These are phyloP conservation scores for Ceratocystis cubensis DNA, from an alignment of 2,329 filamentous ascomycete genomes.

Conservation along the genomic window DNA sequence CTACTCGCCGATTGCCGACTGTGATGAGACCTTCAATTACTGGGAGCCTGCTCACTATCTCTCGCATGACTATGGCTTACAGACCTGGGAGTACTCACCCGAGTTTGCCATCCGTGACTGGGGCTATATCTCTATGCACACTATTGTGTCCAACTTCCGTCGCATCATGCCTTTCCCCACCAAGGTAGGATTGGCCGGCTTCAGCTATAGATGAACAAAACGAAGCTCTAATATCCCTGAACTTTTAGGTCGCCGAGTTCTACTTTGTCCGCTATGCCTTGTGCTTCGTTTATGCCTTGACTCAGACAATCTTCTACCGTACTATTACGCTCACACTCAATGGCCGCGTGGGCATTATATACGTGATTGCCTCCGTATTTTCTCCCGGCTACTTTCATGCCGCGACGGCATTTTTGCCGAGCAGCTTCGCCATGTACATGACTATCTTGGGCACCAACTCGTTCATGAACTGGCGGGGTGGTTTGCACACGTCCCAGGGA, in stretches of 20 bases:
- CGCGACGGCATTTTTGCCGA: slow-evolving; percentile 74
- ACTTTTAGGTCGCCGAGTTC: slow-evolving; percentile 54
- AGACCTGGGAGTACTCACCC: slow-evolving; percentile 98
- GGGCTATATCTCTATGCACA: slow-evolving; percentile 76
- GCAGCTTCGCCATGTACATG: slow-evolving; percentile 93
- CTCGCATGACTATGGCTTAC: slow-evolving; percentile 78
- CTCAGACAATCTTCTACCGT: slow-evolving; percentile 70
- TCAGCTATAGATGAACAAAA: not conserved
- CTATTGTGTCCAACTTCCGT: slow-evolving; percentile 53
- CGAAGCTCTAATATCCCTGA: too few species aligned
- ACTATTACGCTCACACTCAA: slow-evolving; percentile 66
- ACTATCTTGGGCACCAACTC: slow-evolving; percentile 73
- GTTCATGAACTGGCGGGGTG: slow-evolving; percentile 81
- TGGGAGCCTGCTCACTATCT: slow-evolving; percentile 97
- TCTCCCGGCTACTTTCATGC: slow-evolving; percentile 92
- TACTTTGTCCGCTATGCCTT: slow-evolving; percentile 71
- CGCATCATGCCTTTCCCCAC: slow-evolving; percentile 49
- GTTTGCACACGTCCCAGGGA: slow-evolving; percentile 65
- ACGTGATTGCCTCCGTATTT: slow-evolving; percentile 61
- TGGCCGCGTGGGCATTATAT: slow-evolving; percentile 72
- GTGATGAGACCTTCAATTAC: slow-evolving; percentile 98
- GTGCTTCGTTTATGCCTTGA: slow-evolving; percentile 63
- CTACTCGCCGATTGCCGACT: slow-evolving; percentile 89
- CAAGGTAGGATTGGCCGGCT: slow-evolving; percentile 35
- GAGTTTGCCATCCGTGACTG: slow-evolving; percentile 91